Evolutionary conservation across 2,329 filamentous ascomycete genomes (phyloP).

Genomic region (Diaporthe humulicola): DNA sequence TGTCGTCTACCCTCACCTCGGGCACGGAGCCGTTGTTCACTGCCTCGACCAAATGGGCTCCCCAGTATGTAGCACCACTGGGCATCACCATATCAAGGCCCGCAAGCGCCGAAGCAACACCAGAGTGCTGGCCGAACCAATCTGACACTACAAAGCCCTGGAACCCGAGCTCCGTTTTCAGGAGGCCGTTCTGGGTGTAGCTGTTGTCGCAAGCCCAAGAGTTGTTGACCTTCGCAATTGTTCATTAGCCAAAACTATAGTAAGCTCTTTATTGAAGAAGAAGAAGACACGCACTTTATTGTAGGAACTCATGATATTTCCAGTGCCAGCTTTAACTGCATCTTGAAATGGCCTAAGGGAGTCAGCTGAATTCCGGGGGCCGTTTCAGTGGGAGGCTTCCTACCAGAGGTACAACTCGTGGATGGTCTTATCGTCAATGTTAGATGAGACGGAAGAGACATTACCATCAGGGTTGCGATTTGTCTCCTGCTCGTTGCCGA

Average conservation of each 20-base stretch:
- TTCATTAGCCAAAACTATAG: no score
- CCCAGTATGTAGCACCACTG: conserved; percentile 54
- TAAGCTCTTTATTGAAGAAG: no score
- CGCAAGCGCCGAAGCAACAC: conserved; percentile 71
- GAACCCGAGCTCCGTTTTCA: conserved; percentile 71
- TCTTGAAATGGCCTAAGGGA: conserved; percentile 54
- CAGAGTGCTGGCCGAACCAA: conserved; percentile 75
- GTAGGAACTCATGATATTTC: conserved; percentile 72
- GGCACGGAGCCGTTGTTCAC: conserved; percentile 72
- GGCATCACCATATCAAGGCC: conserved; percentile 83
- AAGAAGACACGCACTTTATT: no score
- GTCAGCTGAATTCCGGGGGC: not conserved
- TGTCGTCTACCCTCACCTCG: conserved; percentile 69
- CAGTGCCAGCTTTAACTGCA: conserved; percentile 71
- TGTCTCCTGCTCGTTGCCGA: conserved; percentile 62
- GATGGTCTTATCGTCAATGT: conserved; percentile 60
- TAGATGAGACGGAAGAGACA: conserved; percentile 57
- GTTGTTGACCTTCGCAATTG: conserved; percentile 78
- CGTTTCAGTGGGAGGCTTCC: not conserved
- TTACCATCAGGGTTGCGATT: conserved; percentile 72
- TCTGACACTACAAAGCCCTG: conserved; percentile 74
- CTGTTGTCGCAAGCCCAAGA: conserved; percentile 78
- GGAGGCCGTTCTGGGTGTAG: conserved; percentile 72
- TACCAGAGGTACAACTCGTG: conserved; percentile 64
- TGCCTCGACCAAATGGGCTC: conserved; percentile 67